Percentiles rank a stretch among this genome's conserved stretches.
These are phyloP conservation scores for Ophiostoma australiae DNA, from an alignment of 2,329 filamentous ascomycete genomes.

Conservation along the genomic window DNA sequence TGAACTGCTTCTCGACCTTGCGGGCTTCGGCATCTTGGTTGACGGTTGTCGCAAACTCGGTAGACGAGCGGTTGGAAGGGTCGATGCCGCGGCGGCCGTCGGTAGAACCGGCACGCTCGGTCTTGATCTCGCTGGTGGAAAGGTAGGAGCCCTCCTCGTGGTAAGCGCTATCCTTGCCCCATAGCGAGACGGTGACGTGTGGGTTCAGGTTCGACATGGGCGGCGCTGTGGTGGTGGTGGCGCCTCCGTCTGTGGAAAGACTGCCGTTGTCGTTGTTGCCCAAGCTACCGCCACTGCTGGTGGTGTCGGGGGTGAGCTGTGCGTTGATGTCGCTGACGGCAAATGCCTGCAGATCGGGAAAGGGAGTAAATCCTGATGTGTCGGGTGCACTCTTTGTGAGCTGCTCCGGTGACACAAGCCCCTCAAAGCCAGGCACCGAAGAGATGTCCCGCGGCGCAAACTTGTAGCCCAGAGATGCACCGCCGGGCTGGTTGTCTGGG, in stretches of 20 bases:
- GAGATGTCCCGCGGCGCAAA: conserved; percentile 19
- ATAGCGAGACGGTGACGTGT: conserved; percentile 53
- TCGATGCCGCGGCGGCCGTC: conserved; percentile 39
- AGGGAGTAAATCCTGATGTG: conserved; percentile 28
- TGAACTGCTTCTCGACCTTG: conserved; percentile 44
- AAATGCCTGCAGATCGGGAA: conserved; percentile 28
- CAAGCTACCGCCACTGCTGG: conserved; percentile 40
- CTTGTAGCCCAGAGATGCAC: conserved; percentile 13
- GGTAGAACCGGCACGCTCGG: conserved; percentile 12
- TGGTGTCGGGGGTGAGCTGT: conserved; percentile 48
- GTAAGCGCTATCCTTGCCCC: conserved; percentile 41
- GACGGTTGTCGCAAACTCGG: conserved; percentile 42
- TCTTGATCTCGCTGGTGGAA: conserved; percentile 29
- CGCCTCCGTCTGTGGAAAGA: conserved; percentile 47
- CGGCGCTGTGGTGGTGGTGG: conserved; percentile 36
- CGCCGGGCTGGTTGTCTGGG: conserved; percentile 34
- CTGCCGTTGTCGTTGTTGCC: conserved; percentile 23
- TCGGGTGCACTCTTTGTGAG: conserved; percentile 40
- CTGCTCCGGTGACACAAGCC: conserved; percentile 42
- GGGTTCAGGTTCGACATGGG: conserved; percentile 48
- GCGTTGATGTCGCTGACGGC: conserved; percentile 28
- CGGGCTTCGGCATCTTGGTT: conserved; percentile 46
- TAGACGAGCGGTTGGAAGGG: conserved; percentile 42
- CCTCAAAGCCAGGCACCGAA: conserved; percentile 28
- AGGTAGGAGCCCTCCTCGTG: conserved; percentile 24